These are phyloP conservation scores for Trypanosomatidae sp. DNA, from an alignment of 208 protist species.

Conservation along the genomic window DNA sequence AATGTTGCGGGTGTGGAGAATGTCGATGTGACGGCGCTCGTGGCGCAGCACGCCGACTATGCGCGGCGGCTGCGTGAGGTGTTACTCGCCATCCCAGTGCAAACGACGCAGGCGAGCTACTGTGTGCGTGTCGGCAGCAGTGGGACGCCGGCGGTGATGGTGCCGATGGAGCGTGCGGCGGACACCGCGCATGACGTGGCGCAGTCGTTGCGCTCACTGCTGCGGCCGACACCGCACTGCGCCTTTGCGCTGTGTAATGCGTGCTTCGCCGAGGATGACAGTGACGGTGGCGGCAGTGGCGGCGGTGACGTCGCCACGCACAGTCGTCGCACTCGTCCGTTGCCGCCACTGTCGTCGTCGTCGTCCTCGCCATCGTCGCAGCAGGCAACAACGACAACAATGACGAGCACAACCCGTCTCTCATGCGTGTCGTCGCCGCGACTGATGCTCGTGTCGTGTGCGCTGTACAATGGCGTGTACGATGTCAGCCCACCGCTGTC, in stretches of 20 bases:
- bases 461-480: conserved; percentile 28
- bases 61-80: conserved; percentile 35
- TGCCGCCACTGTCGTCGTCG: not conserved
- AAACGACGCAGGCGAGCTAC: conserved; percentile 28
- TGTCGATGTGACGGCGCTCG: conserved; percentile 50
- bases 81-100: conserved; percentile 23
- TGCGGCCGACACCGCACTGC: not conserved
- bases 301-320: not conserved
- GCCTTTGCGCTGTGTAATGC: not conserved
- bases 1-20: conserved; percentile 79
- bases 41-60: conserved; percentile 47
- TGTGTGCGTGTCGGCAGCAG: not conserved
- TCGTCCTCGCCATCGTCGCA: not conserved
- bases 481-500: conserved; percentile 26
- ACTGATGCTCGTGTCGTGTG: conserved; percentile 15
- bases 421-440: not conserved
- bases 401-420: not conserved
- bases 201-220: not conserved
- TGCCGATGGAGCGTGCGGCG: not conserved
- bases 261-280: no score
- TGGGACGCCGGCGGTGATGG: not conserved
- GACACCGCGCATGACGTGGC: not conserved
- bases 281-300: no score
- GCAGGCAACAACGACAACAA: not conserved
- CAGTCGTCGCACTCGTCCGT: not conserved